A percentile compares a stretch with the other conserved stretches of the same genome.
Conservation (phyloP, 179 eudicot genomes). For the Camellia oleifera region DNA sequence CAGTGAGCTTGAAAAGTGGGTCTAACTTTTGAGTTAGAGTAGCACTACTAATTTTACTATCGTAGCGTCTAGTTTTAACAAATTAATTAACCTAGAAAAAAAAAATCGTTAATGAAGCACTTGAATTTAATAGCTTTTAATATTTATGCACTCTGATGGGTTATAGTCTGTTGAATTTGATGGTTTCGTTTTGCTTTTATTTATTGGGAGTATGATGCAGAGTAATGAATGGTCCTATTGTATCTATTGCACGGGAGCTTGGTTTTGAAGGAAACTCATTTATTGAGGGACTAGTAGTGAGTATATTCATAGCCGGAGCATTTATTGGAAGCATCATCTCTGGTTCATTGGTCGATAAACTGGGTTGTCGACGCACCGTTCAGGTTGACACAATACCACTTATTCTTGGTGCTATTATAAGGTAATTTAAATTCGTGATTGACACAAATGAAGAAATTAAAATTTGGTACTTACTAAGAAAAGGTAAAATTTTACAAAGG, state of each 20-base stretch:
- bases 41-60: too few relatives aligned
- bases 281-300: conserved; percentile 85
- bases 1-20: too few relatives aligned
- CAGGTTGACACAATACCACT: conserved; percentile 73
- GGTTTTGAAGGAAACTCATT: conserved; percentile 81
- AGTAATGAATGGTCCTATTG: conserved; percentile 81
- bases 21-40: too few relatives aligned
- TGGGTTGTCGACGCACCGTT: conserved; percentile 76
- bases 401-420: conserved; percentile 66
- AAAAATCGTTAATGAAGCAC: background rate
- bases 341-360: conserved; percentile 56
- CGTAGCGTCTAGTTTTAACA: too few relatives aligned
- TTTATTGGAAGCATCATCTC: conserved; percentile 64
- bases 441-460: too few relatives aligned
- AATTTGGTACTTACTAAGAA: too few relatives aligned
- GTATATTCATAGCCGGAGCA: conserved; percentile 83
- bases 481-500: background rate
- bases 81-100: background rate
- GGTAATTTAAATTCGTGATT: conserved; percentile 33
- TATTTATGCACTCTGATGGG: background rate
- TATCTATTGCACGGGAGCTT: conserved; percentile 67
- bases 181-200: background rate
- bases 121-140: background rate
- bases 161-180: background rate
- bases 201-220: conserved; percentile 30